Evolutionary conservation across 129 eudicot genomes (phyloP).

Genomic region (Artemisia annua): DNA sequence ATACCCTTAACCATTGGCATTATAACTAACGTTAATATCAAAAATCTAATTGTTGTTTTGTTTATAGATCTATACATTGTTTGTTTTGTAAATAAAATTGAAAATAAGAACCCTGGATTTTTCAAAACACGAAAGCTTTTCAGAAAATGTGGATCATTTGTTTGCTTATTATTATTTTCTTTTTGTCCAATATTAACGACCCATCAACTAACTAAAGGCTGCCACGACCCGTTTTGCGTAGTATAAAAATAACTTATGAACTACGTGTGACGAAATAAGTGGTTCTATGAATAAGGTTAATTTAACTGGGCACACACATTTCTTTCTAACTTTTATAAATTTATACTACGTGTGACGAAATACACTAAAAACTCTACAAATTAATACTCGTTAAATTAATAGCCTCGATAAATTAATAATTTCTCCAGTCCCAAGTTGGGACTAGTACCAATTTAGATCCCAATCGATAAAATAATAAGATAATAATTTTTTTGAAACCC

Average conservation of each 20-base stretch:
- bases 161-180: not conserved
- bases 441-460: too few relatives aligned
- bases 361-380: too few relatives aligned
- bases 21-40: slow-evolving; percentile 24
- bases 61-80: slow-evolving; percentile 35
- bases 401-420: too few relatives aligned
- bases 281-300: too few relatives aligned
- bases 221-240: slow-evolving; percentile 3
- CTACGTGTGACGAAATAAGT: not conserved
- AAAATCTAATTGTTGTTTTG: slow-evolving; percentile 10
- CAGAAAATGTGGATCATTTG: not conserved
- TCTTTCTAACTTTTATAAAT: too few relatives aligned
- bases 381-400: too few relatives aligned
- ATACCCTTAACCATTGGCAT: slow-evolving; percentile 34
- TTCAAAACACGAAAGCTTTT: slow-evolving; percentile 8
- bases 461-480: too few relatives aligned
- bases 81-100: slow-evolving; percentile 8
- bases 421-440: too few relatives aligned
- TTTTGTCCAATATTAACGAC: slow-evolving; percentile 31
- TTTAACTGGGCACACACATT: too few relatives aligned
- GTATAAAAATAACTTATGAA: too few relatives aligned
- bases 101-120: slow-evolving; percentile 29
- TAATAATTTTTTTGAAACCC: too few relatives aligned
- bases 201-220: slow-evolving; percentile 14
- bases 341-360: too few relatives aligned